These are phyloP conservation scores for Ophiostoma montium DNA, from an alignment of 2,329 filamentous ascomycete species.

Conservation along the genomic window DNA sequence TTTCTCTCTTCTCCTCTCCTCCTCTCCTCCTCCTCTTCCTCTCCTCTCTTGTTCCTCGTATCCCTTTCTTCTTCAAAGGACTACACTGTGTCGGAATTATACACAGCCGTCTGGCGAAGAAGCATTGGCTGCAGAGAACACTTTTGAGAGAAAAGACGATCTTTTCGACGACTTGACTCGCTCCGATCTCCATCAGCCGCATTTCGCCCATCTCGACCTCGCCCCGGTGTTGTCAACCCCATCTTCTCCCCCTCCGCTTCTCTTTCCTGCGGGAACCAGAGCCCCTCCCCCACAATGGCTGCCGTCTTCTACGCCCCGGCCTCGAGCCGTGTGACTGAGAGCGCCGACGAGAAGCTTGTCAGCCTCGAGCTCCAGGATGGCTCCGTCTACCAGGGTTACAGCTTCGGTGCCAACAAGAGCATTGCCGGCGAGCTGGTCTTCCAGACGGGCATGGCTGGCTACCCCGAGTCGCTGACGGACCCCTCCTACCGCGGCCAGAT, in stretches of 20 bases:
- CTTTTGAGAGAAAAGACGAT: conserved; percentile 3
- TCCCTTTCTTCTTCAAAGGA: conserved; percentile 9
- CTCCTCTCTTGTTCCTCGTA: neutral
- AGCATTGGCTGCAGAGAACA: conserved; percentile 8
- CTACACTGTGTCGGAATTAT: conserved; percentile 3
- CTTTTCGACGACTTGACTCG: neutral
- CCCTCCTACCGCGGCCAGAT: conserved; percentile 87
- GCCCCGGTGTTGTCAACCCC: too few species aligned
- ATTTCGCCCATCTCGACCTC: neutral
- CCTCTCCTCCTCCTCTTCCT: neutral
- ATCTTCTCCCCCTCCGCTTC: neutral
- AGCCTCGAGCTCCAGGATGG: conserved; percentile 90
- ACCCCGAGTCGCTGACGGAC: conserved; percentile 84
- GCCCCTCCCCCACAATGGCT: conserved; percentile 19
- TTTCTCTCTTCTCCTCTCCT: neutral
- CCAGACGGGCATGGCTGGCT: conserved; percentile 98
- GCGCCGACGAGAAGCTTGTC: conserved; percentile 47
- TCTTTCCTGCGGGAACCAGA: neutral
- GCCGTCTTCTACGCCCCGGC: conserved; percentile 37
- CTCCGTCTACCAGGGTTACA: conserved; percentile 81
- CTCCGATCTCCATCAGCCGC: neutral
- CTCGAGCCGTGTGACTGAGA: conserved; percentile 41
- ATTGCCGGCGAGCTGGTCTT: conserved; percentile 95
- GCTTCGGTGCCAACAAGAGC: conserved; percentile 91
- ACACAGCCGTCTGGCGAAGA: conserved; percentile 11